Percentiles rank a stretch among this genome's conserved stretches.
These are phyloP conservation scores for Trichoderma endophyticum DNA, from an alignment of 2,329 filamentous ascomycete species.

Conservation along the genomic window DNA sequence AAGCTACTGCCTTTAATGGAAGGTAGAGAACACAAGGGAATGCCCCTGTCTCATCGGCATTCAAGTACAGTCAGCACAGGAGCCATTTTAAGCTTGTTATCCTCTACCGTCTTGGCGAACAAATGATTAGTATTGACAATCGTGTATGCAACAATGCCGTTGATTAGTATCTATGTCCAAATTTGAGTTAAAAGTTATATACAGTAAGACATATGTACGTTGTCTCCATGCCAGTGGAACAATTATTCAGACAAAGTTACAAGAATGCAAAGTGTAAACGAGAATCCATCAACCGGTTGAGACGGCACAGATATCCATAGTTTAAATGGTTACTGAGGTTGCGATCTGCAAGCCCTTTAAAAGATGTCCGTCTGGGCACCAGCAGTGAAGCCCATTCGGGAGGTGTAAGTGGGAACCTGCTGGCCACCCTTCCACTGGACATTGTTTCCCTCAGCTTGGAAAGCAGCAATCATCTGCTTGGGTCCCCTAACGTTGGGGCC, in stretches of 20 bases:
- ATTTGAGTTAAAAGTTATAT: not conserved
- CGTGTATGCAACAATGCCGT: not conserved
- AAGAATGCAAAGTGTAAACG: not conserved
- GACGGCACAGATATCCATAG: not conserved
- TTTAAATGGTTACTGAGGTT: not conserved
- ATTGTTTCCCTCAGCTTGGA: not conserved
- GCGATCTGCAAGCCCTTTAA: not conserved
- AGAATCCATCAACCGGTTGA: too few relatives aligned
- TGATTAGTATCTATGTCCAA: not conserved
- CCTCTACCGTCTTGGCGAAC: not conserved
- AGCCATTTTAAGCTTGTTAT: not conserved
- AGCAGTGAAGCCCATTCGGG: not conserved
- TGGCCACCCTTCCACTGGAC: not conserved
- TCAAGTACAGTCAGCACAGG: not conserved
- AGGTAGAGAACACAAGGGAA: not conserved
- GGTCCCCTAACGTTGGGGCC: not conserved
- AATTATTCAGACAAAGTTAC: not conserved
- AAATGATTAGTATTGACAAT: not conserved
- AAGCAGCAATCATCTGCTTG: conserved; percentile 13
- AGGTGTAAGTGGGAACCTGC: conserved; percentile 2
- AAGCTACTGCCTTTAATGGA: not conserved
- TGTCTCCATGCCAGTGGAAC: not conserved
- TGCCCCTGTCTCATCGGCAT: not conserved
- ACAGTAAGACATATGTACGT: not conserved
- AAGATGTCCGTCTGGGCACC: conserved; percentile 13